phyloP scores from a whole-genome alignment of 1,284 basidiomycete species.

The Pisolithus thermaeus region DNA sequence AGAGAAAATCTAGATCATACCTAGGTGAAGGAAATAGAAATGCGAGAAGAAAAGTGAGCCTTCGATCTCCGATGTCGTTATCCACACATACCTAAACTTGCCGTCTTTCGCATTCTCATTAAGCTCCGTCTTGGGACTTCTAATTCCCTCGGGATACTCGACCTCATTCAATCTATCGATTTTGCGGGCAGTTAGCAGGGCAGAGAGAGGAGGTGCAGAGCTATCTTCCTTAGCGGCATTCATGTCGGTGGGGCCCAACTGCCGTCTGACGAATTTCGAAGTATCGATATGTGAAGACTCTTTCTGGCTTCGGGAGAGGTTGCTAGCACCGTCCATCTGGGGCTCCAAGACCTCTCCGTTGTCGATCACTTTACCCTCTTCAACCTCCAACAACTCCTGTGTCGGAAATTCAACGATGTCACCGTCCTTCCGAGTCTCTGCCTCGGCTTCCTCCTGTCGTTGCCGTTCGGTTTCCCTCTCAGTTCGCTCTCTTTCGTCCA shows the following conservation, averaged over 20 bases:
- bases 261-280: constrained; percentile 35
- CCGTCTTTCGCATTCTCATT: constrained; percentile 82
- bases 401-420: constrained; percentile 19
- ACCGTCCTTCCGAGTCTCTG: constrained; percentile 21
- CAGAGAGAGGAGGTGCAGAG: constrained; percentile 45
- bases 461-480: constrained; percentile 34
- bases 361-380: constrained; percentile 36
- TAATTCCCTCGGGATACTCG: constrained; percentile 79
- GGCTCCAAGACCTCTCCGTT: constrained; percentile 18
- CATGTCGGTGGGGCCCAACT: constrained; percentile 72
- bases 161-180: constrained; percentile 83
- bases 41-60: neutral
- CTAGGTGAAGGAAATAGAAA: constrained; percentile 33
- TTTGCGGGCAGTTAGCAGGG: constrained; percentile 53
- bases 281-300: constrained; percentile 62
- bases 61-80: neutral
- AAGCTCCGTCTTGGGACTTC: constrained; percentile 81
- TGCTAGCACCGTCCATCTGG: constrained; percentile 29
- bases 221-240: constrained; percentile 35
- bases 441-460: constrained; percentile 21
- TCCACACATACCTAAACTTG: constrained; percentile 70
- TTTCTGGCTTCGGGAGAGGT: constrained; percentile 38
- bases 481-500: constrained; percentile 26
- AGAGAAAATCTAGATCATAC: constrained; percentile 95
- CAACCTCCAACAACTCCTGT: constrained; percentile 22